Base-by-base conservation (phyloP, 2,329 filamentous ascomycete genomes). In the Cryphonectria parasitica region DNA sequence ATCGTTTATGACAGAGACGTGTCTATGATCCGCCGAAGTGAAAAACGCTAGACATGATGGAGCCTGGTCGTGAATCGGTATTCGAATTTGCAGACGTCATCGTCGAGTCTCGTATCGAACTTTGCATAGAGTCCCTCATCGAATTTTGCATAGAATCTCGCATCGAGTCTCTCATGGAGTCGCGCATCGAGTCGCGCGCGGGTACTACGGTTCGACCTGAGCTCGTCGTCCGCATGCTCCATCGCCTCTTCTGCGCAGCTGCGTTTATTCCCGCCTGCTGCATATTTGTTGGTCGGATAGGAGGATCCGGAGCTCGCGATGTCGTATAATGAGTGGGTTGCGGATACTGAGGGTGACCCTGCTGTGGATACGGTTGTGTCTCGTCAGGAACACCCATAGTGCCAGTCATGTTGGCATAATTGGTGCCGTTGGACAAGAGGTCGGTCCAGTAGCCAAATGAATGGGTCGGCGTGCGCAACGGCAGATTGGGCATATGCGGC, bases 391-490 rank as follows among this genome's bases (percentile, higher is more conserved):
- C 71, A 11, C 69, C 68, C 71, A 72, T 72, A 11, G 71, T 64
- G 10, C 69, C 60, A 8, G 62, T 31, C 66, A 72, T 71, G 66
- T 68, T 68, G 28, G 62, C 60, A 41, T 72, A 72, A 25, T 64
- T 62, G 36, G 70, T 66, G 36, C 66, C 64, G 2, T 71, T 67
- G 25, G 71, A 69, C 13, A 72, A 66, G 1, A 72, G 69, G 61
- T 72, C 71, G 34, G 71, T 71, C 71, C 71, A 72, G 69, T 72
- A 72, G 49, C 71, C 71, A 62, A 72, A 72, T 1, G 71, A 72
- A 49, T 72, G 69, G 7, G 71, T 72, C n/a, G 71, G 71, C 19
- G 71, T 72, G 43, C 68, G 71, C 58, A 71, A 60, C 45, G 64
- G 69, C 41, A 73, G 65, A 28, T 71, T 71, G 43, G 69, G 41